phyloP scores from a whole-genome alignment of 768 basidiomycete genomes.

The Hericium rajendrae region DNA sequence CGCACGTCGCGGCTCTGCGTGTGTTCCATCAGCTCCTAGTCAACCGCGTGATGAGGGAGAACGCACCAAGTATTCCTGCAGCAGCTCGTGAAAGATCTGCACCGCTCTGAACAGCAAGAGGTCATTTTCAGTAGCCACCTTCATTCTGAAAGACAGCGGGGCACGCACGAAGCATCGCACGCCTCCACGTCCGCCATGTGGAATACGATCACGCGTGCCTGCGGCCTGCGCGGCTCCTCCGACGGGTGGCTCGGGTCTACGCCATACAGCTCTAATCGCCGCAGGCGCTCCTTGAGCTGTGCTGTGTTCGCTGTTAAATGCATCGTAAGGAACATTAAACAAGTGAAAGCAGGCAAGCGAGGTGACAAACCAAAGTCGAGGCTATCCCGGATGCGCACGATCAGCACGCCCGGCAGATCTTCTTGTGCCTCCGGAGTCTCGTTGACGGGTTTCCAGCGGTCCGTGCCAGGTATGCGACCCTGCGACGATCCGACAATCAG shows the following conservation, averaged over 20 bases:
- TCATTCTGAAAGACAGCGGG: not conserved
- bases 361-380: conserved; percentile 70
- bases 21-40: not conserved
- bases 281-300: conserved; percentile 82
- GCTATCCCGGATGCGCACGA: conserved; percentile 83
- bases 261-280: conserved; percentile 86
- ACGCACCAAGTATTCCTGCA: conserved; percentile 65
- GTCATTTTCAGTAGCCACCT: conserved; percentile 2
- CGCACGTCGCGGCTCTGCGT: conserved; percentile 33
- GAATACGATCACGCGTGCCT: conserved; percentile 76
- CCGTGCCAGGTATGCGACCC: conserved; percentile 85
- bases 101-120: conserved; percentile 43
- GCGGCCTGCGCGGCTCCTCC: conserved; percentile 69
- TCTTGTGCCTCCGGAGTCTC: conserved; percentile 82
- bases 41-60: not conserved
- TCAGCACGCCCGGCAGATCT: conserved; percentile 70
- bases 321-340: conserved; percentile 1
- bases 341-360: not conserved
- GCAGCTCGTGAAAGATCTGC: conserved; percentile 73
- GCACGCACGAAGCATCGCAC: conserved; percentile 80
- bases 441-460: conserved; percentile 83
- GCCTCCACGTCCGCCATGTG: conserved; percentile 89
- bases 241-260: conserved; percentile 74
- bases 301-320: conserved; percentile 76
- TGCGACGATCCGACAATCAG: conserved; percentile 16